Evolutionary conservation across 192 early-diverging fungal species (phyloP), one percentile per base, ranked within the genome.

Genomic region (Podila epigama): DNA sequence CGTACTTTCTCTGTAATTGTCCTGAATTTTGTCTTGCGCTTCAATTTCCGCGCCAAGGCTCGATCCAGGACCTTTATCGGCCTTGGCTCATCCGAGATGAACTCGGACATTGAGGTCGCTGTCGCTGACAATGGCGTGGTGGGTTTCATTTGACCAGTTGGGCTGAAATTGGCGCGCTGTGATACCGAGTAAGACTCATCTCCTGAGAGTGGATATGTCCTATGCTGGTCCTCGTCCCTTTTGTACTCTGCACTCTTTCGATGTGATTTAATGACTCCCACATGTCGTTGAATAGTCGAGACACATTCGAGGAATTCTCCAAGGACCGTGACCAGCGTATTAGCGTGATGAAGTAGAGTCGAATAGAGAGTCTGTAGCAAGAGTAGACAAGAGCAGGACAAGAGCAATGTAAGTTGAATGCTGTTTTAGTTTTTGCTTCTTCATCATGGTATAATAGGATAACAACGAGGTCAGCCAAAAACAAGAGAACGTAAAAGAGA

Each of bases 281-380:
- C 73, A 7, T 68, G 52, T 22, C 66, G 52, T 18, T 63, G 66
- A 16, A 77, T 77, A 4, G 66, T 56, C 27, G 73, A 77, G 7
- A 68, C 73, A 28, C 73, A 68, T 37, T 77, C 73, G 27, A 77
- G 56, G 22, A 77, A 68, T 48, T 77, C 73, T 4, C 73, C 73
- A 27, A 77, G 35, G 12, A 68, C 60, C 7, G 73, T 77, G 28
- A 77, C 61, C 35, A 77, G 44, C 3, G 66, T 51, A 31, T 77
- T 63, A 2, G 73, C 65, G 32, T 68, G 73, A 16, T 29, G 42
- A 2, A 77, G 33, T 15, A 77, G 32, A 2, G 60, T 64, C 20
- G 66, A 31, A 28, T 77, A 77, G 4, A 77, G 40, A 16, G 5
- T 68, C 73, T 77, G 22, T 15, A 44, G 27, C 28, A 62, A 37